Evolutionary conservation across 2,329 filamentous ascomycete species (phyloP), one percentile per base, ranked within the genome.

Genomic region (Phialophora tarda): DNA sequence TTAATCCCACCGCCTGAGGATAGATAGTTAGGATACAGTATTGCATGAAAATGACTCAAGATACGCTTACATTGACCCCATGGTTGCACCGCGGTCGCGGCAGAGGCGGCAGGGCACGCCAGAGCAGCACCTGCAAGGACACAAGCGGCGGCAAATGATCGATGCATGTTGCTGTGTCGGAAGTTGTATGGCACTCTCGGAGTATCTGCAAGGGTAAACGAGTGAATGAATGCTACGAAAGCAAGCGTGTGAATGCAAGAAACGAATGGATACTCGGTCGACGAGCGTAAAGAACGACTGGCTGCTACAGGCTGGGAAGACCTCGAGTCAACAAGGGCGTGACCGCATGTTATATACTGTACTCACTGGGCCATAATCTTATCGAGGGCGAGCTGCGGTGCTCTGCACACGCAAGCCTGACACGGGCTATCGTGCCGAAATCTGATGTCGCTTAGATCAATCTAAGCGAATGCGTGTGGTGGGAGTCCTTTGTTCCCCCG

Each of bases 1-100:
- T 71, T 72, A 23, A 51, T 67, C 11, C 78, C 78, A 32, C 78
- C 78, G 59, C 78, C 69, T 71, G 7, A 10, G 60, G n/a, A 41
- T 14, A 4, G n/a, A 41, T 4, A 26, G 26, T 50, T 5, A 64
- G 28, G 8, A 50, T 30, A 30, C 28, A 30, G 28, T 8, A 34
- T 34, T 41, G 47, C n/a, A 17, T 53, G 14, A 32, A 38, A 11
- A 11, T 14, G 17, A 30, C 21, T 57, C 17, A n/a, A 32, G 4
- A 23, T 4, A 34, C 26, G 26, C 60, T 34, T 65, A 71, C 69
- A 71, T 63, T 71, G 69, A 47, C 54, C 69, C 48, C 55, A 71
- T 24, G 67, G 54, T 44, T 69, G 69, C 24, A 32, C 34, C 21
- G 62, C 44, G 12, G 57, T 30, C 4, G 64, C 44, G 12, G 34